Conservation (phyloP, 208 protist species). For the Crithidia expoeki region DNA sequence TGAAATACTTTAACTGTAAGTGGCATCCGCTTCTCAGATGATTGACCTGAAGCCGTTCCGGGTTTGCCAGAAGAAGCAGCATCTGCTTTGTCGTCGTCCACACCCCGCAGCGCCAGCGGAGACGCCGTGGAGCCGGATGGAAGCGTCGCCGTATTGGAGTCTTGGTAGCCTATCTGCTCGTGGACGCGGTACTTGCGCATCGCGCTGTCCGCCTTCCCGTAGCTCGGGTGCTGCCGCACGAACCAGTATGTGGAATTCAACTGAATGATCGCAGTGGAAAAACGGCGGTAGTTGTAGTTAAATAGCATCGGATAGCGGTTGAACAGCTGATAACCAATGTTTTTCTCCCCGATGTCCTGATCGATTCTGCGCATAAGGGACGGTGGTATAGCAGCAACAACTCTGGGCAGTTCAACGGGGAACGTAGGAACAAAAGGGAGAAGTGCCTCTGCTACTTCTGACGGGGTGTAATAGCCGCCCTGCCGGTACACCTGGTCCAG, state of each 20-base stretch:
- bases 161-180: not conserved
- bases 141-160: not conserved
- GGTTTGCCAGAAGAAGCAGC: not conserved
- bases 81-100: not conserved
- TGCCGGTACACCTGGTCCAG: constrained; percentile 64
- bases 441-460: constrained; percentile 78
- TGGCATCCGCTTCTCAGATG: not conserved
- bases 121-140: not conserved
- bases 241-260: constrained; percentile 82
- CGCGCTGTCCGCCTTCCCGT: constrained; percentile 55
- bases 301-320: constrained; percentile 86
- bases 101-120: not conserved
- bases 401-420: constrained; percentile 67
- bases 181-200: constrained; percentile 7
- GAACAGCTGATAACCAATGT: constrained; percentile 41
- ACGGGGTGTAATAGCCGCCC: constrained; percentile 70
- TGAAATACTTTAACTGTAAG: constrained; percentile 50
- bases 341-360: constrained; percentile 11
- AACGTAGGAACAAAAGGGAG: constrained; percentile 76
- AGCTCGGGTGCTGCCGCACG: constrained; percentile 76
- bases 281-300: constrained; percentile 37
- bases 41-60: not conserved
- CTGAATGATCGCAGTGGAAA: constrained; percentile 54
- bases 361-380: constrained; percentile 49
- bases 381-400: constrained; percentile 49